These are phyloP conservation scores for Reticulascus tulasneorum DNA, from an alignment of 2,329 filamentous ascomycete genomes.

Conservation along the genomic window DNA sequence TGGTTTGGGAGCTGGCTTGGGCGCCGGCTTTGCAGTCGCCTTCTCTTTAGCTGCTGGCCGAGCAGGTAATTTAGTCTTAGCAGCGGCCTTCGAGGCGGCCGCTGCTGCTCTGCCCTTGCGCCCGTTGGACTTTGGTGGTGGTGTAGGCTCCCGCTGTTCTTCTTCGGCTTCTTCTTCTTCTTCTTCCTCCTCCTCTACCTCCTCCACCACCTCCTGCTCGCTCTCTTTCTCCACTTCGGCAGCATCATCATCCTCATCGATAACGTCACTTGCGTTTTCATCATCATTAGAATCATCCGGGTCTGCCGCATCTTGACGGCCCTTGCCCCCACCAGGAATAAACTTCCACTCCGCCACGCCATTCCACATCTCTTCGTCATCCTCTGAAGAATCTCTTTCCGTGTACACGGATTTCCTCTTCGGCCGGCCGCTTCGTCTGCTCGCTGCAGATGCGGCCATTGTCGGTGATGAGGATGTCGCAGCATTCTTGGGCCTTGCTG, in stretches of 20 bases:
- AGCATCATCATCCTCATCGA: conserved; percentile 13
- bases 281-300: conserved; percentile 5
- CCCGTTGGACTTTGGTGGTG: conserved; percentile 13
- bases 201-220: conserved; percentile 17
- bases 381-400: conserved; percentile 54
- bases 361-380: conserved; percentile 59
- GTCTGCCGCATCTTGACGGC: conserved; percentile 19
- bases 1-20: conserved; percentile 6
- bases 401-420: conserved; percentile 41
- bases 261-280: conserved; percentile 14
- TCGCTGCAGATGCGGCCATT: too few relatives aligned
- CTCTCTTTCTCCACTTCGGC: conserved; percentile 12
- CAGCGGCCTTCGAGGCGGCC: conserved; percentile 6
- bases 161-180: conserved; percentile 15
- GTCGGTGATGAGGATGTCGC: conserved; percentile 22
- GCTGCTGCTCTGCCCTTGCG: conserved; percentile 7
- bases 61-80: conserved; percentile 11
- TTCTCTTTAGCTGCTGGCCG: conserved; percentile 13
- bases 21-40: conserved; percentile 8
- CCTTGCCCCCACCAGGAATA: conserved; percentile 25
- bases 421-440: conserved; percentile 52
- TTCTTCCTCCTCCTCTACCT: conserved; percentile 16
- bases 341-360: conserved; percentile 59
- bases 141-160: conserved; percentile 8
- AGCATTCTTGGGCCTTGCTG: conserved; percentile 19